These are phyloP conservation scores for Chrysoporthe puriensis DNA, from an alignment of 2,329 filamentous ascomycete species.

Conservation along the genomic window DNA sequence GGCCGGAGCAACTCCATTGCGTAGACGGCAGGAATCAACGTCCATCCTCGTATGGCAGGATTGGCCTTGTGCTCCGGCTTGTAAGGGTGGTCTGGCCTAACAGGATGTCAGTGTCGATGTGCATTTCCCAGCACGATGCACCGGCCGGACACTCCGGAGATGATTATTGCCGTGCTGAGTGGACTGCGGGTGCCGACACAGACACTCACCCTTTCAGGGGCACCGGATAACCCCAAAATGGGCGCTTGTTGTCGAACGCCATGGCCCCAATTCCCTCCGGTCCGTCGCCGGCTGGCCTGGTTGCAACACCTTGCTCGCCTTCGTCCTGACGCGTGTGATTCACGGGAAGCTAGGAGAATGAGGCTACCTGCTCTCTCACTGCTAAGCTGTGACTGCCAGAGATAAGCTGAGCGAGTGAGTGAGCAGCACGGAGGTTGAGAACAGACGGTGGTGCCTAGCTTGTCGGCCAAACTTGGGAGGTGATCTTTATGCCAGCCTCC, in stretches of 20 bases:
- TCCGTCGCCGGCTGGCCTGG: constrained; percentile 5
- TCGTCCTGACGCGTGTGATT: not conserved
- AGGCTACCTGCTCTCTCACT: not conserved
- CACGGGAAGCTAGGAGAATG: not conserved
- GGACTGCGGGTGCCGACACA: not conserved
- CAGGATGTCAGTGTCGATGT: constrained; percentile 19
- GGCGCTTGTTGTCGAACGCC: constrained; percentile 21
- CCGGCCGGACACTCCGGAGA: not conserved
- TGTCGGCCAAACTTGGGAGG: constrained; percentile 1
- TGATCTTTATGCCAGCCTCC: constrained; percentile 18
- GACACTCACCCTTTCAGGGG: constrained; percentile 27
- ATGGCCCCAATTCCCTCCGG: constrained; percentile 10
- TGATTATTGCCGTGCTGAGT: not conserved
- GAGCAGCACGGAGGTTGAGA: not conserved
- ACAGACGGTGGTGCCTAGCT: not conserved
- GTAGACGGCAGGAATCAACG: constrained; percentile 56
- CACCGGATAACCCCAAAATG: constrained; percentile 28
- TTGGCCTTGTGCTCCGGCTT: constrained; percentile 54
- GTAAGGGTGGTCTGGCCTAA: constrained; percentile 46
- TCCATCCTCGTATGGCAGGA: constrained; percentile 59
- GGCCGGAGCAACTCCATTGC: constrained; percentile 61
- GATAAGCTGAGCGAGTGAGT: not conserved
- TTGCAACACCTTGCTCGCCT: not conserved
- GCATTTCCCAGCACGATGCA: not conserved
- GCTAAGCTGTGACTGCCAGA: not conserved